A percentile compares a stretch with the other conserved stretches of the same genome.
phyloP scores from a whole-genome alignment of 192 early-diverging fungal species.

The Linnemannia zychae region DNA sequence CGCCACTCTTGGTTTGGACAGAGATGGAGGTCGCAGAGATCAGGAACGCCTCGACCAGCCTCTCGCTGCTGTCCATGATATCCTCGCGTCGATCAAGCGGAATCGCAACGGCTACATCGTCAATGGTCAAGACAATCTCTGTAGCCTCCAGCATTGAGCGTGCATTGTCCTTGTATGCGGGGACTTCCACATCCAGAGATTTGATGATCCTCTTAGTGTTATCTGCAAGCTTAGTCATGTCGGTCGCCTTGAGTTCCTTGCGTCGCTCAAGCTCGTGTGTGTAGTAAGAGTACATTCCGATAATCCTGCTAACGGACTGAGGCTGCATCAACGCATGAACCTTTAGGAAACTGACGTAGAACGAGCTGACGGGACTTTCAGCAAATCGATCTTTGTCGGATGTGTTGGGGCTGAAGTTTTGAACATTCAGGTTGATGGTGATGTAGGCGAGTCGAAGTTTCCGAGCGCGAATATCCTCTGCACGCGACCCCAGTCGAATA shows the following conservation, averaged over 20 bases:
- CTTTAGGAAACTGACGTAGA: conserved; percentile 69
- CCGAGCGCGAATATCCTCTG: conserved; percentile 57
- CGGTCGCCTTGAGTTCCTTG: conserved; percentile 66
- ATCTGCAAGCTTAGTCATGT: conserved; percentile 70
- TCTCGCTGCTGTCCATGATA: conserved; percentile 49
- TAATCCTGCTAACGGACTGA: conserved; percentile 71
- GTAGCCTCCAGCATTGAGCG: conserved; percentile 69
- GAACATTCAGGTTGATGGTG: conserved; percentile 70
- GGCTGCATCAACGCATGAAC: conserved; percentile 83
- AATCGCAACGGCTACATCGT: conserved; percentile 72
- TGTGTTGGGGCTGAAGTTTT: conserved; percentile 63
- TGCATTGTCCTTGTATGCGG: conserved; percentile 62
- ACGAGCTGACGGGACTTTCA: conserved; percentile 55
- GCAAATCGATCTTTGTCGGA: conserved; percentile 56
- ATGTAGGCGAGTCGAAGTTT: conserved; percentile 73
- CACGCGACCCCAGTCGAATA: conserved; percentile 30
- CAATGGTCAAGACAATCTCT: conserved; percentile 63
- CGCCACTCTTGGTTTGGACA: conserved; percentile 72
- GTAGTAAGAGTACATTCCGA: conserved; percentile 77
- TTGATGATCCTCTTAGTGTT: conserved; percentile 77
- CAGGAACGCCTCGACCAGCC: conserved; percentile 69
- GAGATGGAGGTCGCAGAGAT: conserved; percentile 69
- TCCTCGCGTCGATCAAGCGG: conserved; percentile 66
- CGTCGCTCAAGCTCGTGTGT: conserved; percentile 72
- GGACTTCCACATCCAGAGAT: conserved; percentile 71